Percentiles rank a stretch among this genome's conserved stretches.
phyloP scores from a whole-genome alignment of 2,329 filamentous ascomycete species.

The Ophiostoma quercus region DNA sequence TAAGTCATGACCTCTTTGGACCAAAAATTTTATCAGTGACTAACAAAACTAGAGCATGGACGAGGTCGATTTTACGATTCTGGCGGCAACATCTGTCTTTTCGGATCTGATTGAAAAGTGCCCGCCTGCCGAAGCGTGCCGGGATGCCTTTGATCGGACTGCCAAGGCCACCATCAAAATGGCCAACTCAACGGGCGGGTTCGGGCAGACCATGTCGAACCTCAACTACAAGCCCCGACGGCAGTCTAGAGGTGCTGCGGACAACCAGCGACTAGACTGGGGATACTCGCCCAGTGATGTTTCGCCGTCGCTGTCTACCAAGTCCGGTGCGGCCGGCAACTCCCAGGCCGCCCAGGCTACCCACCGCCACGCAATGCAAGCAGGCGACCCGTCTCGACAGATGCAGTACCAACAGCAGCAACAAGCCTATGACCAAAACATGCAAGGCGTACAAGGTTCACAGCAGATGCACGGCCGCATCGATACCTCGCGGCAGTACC shows the following conservation, averaged over 20 bases:
- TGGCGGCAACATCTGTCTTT: conserved; percentile 88
- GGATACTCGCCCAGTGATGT: conserved; percentile 20
- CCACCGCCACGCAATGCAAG: conserved; percentile 21
- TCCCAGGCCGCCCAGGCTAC: neutral
- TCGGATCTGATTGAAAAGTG: conserved; percentile 91
- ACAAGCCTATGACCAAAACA: neutral
- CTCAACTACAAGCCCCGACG: conserved; percentile 25
- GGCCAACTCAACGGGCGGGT: conserved; percentile 82
- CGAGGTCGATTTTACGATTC: conserved; percentile 94
- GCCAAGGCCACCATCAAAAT: conserved; percentile 93
- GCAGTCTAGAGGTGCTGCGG: conserved; percentile 31
- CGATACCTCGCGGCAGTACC: conserved; percentile 30
- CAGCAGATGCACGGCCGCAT: conserved; percentile 17
- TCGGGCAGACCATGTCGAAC: conserved; percentile 46
- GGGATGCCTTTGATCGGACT: conserved; percentile 91
- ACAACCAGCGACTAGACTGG: conserved; percentile 28
- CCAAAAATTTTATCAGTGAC: too few species aligned
- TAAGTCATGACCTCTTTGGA: conserved; percentile 34
- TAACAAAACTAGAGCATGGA: conserved; percentile 58
- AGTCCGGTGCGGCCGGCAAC: conserved; percentile 17
- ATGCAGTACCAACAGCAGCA: conserved; percentile 28
- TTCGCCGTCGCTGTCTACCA: conserved; percentile 26
- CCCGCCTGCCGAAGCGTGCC: conserved; percentile 87
- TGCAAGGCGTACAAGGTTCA: conserved; percentile 18
- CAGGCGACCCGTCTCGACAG: conserved; percentile 29